Evolutionary conservation across 495 filamentous ascomycete genomes (phyloP).

Genomic region (Hypoxylon subgilvum): DNA sequence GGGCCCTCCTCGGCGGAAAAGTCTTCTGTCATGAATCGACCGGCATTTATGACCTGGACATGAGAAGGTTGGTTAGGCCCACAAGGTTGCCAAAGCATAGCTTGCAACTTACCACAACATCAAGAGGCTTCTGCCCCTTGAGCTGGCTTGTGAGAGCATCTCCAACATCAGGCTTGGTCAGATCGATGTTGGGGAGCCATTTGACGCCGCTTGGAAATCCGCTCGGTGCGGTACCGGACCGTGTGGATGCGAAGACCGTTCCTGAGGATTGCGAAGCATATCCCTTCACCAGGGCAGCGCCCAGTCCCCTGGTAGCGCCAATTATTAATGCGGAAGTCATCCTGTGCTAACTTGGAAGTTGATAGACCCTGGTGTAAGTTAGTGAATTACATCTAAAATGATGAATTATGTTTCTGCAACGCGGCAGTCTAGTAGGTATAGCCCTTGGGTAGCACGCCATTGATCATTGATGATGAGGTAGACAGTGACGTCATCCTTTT

Average conservation of each 20-base stretch:
- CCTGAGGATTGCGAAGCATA: conserved; percentile 60
- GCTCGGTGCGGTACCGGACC: conserved; percentile 48
- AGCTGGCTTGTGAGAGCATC: conserved; percentile 55
- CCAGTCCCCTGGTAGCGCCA: conserved; percentile 71
- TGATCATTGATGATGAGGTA: conserved; percentile 24
- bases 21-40: conserved; percentile 69
- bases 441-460: conserved; percentile 24
- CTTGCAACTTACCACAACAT: conserved; percentile 51
- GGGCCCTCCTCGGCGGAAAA: conserved; percentile 63
- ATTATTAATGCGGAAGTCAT: conserved; percentile 58
- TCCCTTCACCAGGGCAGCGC: conserved; percentile 62
- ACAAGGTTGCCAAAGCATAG: background rate
- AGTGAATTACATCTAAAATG: background rate
- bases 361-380: background rate
- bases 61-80: conserved; percentile 6
- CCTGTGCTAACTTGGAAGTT: background rate
- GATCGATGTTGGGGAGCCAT: conserved; percentile 50
- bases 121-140: conserved; percentile 51
- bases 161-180: conserved; percentile 44
- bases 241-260: conserved; percentile 64
- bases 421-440: background rate
- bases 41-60: conserved; percentile 65
- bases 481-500: conserved; percentile 23
- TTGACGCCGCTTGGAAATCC: conserved; percentile 37
- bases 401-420: background rate